Base-by-base conservation (phyloP, 768 basidiomycete genomes). In the Suillus hirtellus region DNA sequence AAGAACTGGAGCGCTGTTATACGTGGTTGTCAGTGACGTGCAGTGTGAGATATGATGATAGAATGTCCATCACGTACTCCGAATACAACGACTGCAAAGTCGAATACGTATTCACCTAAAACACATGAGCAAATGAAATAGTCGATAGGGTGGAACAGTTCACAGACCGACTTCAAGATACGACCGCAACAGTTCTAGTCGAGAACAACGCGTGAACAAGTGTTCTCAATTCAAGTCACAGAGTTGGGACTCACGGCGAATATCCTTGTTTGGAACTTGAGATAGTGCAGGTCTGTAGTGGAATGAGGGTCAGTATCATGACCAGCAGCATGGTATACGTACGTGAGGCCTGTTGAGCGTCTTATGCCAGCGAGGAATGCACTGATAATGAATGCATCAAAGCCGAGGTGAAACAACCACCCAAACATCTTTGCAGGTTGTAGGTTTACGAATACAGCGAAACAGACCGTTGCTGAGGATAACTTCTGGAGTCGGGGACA, bases 341-440 rank as follows among this genome's bases (percentile, higher is more conserved):
- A 94, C 93, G 94, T 93, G 64, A 96, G 76, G 56, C 93, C 93
- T 0, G 94, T 95, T 3, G 89, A 86, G 31, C 93, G 86, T 73
- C 84, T 89, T 61, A 95, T 76, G n/a, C 93, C 94, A 11, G 93
- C 93, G 3, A 96, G 84, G 66, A 94, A 86, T 15, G 91, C 89
- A 59, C 86, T 88, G 67, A 95, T 79, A 69, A 95, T 81, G 62
- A 93, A 73, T 12, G 91, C 92, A 68, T 95, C 93, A 69, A 94
- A 71, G 64, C 87, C 87, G 64, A 91, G 77, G 68, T 87, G 93
- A 14, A 90, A 83, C 76, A 74, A 65, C 59, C 63, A 44, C 14
- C 75, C 75, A 14, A 75, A 74, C 74, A 75, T 75, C 63, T 14
- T 46, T 44, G 40, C 27, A 38, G 35, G 50, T 10, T 34, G 40